Base-by-base conservation (phyloP, 106 monocot species). In the Iris macrosiphon region DNA sequence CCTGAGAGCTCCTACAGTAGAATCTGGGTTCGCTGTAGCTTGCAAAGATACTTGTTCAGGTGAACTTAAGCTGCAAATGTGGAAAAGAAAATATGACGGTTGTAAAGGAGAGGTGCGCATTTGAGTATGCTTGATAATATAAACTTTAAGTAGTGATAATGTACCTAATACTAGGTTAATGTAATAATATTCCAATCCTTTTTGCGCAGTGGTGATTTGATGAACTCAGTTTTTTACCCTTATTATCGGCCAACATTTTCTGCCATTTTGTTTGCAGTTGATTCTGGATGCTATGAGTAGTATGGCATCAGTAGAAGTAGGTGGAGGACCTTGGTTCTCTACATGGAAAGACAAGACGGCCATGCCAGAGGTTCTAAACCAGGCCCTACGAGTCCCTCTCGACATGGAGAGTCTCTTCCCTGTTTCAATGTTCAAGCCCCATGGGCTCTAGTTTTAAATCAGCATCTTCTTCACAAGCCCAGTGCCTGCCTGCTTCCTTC, bases 281-380 rank as follows among this genome's bases (percentile, higher is more conserved):
- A 86, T 96, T 19, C 85, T 96, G 22, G 82, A 82, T 55, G 89
- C 67, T 1, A 96, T 72, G 3, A 96, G 95, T 63, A 68, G 78
- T 66, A 80, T 90, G 95, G 95, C 89, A 21, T 89, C 85, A 40
- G 57, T 80, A 5, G 95, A 96, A 79, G 82, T 96, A 11, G 95
- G 95, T n/a, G 95, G 95, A 2, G 95, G 95, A 7, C 95, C 95
- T 0, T 96, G 89, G 89, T 96, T 73, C 57, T 53, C 75, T 1
- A 60, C 72, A 3, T 96, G 89, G 95, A 83, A 96, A 45, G 89
- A 75, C n/a, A 67, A 64, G 31, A 42, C 82, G 5, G 14, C 37
- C 30, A 42, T 74, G 10, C 71, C 85, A 0, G 77, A 90, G 71
- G 25, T 86, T 24, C n/a, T 89, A 1, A 74, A 56, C n/a, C 35